Base-by-base conservation (phyloP, 257 asterid species). In the Solanum piurae region DNA sequence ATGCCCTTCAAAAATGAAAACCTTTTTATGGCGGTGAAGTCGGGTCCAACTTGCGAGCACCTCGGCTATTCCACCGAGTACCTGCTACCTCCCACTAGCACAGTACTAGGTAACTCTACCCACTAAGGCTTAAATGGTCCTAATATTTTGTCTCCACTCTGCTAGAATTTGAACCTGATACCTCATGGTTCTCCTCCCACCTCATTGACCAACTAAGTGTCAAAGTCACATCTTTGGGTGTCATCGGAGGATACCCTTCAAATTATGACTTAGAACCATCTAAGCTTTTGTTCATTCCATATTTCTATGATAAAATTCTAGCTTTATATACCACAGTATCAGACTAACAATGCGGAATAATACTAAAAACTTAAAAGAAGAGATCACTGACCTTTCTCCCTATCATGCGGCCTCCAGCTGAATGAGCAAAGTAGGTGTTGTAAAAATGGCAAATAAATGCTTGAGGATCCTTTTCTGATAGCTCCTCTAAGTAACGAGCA, bases 371-470 rank as follows among this genome's bases (percentile, higher is more conserved):
- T 80, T 16, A 42, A 46, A 44, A 27, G 85, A 80, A 46, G 68
- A 7, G 27, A 7, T 37, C 18, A 18, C 83, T 86, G 23, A 97
- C 99, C 98, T 97, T 97, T 89, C 89, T 93, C 90, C 99, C 99
- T 0, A 97, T 97, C 99, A 97, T 97, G 90, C 99, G 92, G 69
- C 99, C 99, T 86, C 99, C 99, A 89, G 99, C 99, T 9, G 99
- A 68, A 92, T 97, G 99, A 37, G 98, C 99, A 86, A 97, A 97
- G 92, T 95, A 97, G 33, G 92, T 94, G 89, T 95, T 97, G 94
- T 97, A 97, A 90, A 97, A 97, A 89, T 97, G 99, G 91, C 99
- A 97, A 86, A 95, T 89, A 89, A 97, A 95, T 31, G 98, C 97
- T 86, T 92, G 99, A 79, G 98, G 98, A 89, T 97, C 96, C 33